Conservation (phyloP, 257 asterid species). For the Solanum pimpinellifolium region DNA sequence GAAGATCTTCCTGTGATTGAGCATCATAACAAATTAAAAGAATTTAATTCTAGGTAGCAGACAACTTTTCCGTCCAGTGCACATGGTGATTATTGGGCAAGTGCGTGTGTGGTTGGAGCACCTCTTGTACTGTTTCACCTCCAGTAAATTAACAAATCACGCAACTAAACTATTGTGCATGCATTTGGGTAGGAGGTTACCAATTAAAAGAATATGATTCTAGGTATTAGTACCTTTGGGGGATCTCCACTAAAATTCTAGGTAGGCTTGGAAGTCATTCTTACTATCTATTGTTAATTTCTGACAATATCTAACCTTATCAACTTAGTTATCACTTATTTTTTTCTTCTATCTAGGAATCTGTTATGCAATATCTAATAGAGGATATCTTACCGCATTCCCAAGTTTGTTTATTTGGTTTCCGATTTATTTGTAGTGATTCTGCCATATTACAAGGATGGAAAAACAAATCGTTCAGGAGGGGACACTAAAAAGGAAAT, state of each 20-base stretch:
- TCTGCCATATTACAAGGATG: constrained; percentile 77
- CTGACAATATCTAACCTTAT: not conserved
- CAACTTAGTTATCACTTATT: not conserved
- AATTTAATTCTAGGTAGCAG: not conserved
- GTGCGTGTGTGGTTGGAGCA: not conserved
- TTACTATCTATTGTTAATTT: not conserved
- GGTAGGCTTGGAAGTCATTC: not conserved
- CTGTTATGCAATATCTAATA: not conserved
- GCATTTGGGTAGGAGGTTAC: not conserved
- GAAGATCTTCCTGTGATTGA: not conserved
- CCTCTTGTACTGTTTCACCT: not conserved
- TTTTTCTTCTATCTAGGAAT: not conserved
- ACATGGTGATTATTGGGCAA: not conserved
- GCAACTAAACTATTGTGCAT: not conserved
- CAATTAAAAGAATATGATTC: not conserved
- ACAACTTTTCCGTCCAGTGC: not conserved
- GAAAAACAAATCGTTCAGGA: constrained; percentile 25
- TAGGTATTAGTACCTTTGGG: not conserved
- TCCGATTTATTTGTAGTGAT: constrained; percentile 46
- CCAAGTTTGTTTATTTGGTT: not conserved
- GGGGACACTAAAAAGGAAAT: constrained; percentile 39
- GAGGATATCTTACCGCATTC: not conserved
- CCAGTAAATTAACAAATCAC: not conserved
- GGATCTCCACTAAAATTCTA: not conserved
- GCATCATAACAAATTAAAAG: not conserved